Evolutionary conservation across 208 protist species (phyloP), one percentile per base, ranked within the genome.

Genomic region (Trypanosoma lewisi): DNA sequence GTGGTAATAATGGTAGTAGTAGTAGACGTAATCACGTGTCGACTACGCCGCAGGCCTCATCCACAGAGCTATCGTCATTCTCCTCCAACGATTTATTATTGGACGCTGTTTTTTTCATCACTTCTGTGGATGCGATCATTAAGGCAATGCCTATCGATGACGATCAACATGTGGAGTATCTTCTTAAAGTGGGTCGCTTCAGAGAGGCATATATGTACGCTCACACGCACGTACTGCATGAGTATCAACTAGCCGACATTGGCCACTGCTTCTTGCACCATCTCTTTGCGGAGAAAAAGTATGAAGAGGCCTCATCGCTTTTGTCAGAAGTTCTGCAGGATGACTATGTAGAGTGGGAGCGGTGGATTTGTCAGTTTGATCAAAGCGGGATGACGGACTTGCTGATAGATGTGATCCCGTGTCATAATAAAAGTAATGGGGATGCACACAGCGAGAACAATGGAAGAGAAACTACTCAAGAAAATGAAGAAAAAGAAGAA

Each of bases 131-230:
- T 68, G 64, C 53, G 2, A 49, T 89, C 21, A 69, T 93, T 45
- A 75, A 74, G 53, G 82, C 75, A 7, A 70, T 50, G 8, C 82
- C 78, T 30, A 63, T 61, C 0, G 80, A 89, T 59, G 44, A 72
- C 17, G 86, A 93, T 61, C 80, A 89, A 61, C 86, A 86, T 75
- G 68, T 93, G 1, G 69, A 73, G 7, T 86, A 80, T 59, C 68
- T 93, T 39, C 53, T 89, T 23, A 62, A 62, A 23, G 53, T 59
- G 4, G 27, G 56, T 25, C 68, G 65, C 21, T 71, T 78, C 41
- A 62, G 68, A 25, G 63, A 77, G 42, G 86, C 86, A 12, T 89
- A 87, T 59, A 57, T 31, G 52, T 84, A 82, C 63, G 75, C 74
- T 57, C 52, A 37, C 51, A 58, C 41, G 8, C 44, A 72, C 39